Conservation (phyloP, 768 basidiomycete genomes). For the Strobilomyces echinocephalus region DNA sequence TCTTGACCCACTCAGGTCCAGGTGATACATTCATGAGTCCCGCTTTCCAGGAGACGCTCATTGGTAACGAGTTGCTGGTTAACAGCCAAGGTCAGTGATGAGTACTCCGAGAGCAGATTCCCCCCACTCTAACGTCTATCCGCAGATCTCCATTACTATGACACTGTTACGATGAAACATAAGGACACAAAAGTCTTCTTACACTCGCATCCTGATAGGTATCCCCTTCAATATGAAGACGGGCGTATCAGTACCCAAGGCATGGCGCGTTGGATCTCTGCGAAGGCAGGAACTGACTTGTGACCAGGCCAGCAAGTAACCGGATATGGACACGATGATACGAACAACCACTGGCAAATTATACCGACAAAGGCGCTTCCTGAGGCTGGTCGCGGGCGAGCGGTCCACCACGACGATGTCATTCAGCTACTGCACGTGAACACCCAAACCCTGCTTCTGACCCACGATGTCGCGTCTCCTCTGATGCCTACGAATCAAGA, state of each 20-base stretch:
- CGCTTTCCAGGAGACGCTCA: conserved; percentile 92
- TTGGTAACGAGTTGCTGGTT: conserved; percentile 86
- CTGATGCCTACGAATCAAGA: conserved; percentile 98
- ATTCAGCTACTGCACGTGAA: conserved; percentile 85
- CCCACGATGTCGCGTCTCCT: conserved; percentile 96
- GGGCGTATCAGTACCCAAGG: conserved; percentile 94
- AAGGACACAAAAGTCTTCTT: conserved; percentile 91
- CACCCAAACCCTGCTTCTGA: conserved; percentile 79
- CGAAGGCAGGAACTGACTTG: not conserved
- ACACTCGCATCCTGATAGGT: conserved; percentile 88
- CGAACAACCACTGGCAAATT: conserved; percentile 94
- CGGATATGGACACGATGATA: conserved; percentile 89
- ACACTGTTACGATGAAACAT: conserved; percentile 82
- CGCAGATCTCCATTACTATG: conserved; percentile 89
- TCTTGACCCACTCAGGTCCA: conserved; percentile 83
- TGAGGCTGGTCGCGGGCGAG: conserved; percentile 86
- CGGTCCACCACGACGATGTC: conserved; percentile 85
- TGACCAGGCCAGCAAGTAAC: conserved; percentile 87
- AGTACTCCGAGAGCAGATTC: not conserved
- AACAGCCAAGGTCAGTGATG: conserved; percentile 75
- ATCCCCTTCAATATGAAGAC: conserved; percentile 93
- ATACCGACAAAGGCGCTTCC: conserved; percentile 94
- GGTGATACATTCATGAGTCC: conserved; percentile 98
- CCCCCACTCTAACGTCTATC: not conserved
- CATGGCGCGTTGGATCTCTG: conserved; percentile 15